Evolutionary conservation across 2,329 filamentous ascomycete species (phyloP).

Genomic region (Pseudocercospora ulei): DNA sequence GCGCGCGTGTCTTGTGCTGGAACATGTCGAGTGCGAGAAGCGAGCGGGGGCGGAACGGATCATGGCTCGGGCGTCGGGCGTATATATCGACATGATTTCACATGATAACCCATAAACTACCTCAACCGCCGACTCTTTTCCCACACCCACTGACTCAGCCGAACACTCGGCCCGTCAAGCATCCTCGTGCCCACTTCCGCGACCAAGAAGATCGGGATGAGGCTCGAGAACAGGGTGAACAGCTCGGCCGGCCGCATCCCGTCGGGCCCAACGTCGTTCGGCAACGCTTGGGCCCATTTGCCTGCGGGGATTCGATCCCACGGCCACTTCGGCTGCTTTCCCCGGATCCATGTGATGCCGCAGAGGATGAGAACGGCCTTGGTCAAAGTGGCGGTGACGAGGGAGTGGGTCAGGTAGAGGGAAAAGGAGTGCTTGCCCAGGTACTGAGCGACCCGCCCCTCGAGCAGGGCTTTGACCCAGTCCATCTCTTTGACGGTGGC

Average conservation of each 20-base stretch:
- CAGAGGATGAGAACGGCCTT: conserved; percentile 35
- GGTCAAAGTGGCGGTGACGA: conserved; percentile 49
- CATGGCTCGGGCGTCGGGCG: too few species aligned
- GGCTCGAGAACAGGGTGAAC: conserved; percentile 15
- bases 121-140: too few species aligned
- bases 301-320: conserved; percentile 7
- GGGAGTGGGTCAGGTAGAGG: conserved; percentile 55
- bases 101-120: too few species aligned
- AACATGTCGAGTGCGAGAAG: too few species aligned
- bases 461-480: conserved; percentile 19
- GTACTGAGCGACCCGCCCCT: conserved; percentile 29
- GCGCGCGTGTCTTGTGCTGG: too few species aligned
- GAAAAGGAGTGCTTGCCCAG: conserved; percentile 53
- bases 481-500: conserved; percentile 18
- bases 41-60: too few species aligned
- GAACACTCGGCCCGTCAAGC: conserved; percentile 21
- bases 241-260: conserved; percentile 20
- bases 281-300: conserved; percentile 8
- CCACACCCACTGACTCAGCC: conserved; percentile 15
- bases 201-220: conserved; percentile 21
- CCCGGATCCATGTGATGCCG: conserved; percentile 14
- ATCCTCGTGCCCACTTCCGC: conserved; percentile 22
- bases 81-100: too few species aligned
- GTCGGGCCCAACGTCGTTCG: conserved; percentile 12
- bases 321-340: conserved; percentile 14